Percentiles rank a stretch among this genome's conserved stretches.
Evolutionary conservation across 2,329 filamentous ascomycete species (phyloP).

Genomic region (Akanthomyces dipterigenus): DNA sequence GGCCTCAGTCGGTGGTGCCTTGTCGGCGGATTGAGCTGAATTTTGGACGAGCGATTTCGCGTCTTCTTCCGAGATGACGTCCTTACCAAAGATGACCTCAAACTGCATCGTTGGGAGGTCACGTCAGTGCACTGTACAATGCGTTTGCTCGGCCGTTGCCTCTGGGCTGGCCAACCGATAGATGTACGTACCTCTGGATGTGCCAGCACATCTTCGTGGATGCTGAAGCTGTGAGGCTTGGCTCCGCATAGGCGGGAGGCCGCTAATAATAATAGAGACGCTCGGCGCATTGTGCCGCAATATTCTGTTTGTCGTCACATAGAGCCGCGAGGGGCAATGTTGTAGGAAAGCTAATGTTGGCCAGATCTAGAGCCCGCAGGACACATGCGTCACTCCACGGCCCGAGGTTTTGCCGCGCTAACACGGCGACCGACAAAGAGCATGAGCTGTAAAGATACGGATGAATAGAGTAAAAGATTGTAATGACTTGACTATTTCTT

Average conservation of each 20-base stretch:
- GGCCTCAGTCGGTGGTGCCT: slow-evolving; percentile 32
- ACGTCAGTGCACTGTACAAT: background rate
- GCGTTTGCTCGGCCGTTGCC: background rate
- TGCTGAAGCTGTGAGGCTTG: slow-evolving; percentile 61
- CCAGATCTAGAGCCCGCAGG: background rate
- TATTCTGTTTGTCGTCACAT: slow-evolving; percentile 1
- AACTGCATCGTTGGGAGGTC: slow-evolving; percentile 46
- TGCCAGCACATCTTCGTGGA: slow-evolving; percentile 80
- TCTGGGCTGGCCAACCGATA: background rate
- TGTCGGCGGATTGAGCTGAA: slow-evolving; percentile 33
- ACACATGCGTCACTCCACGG: slow-evolving; percentile 9
- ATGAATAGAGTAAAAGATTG: background rate
- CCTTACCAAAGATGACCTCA: slow-evolving; percentile 68
- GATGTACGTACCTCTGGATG: slow-evolving; percentile 67
- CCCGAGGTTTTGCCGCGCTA: slow-evolving; percentile 11
- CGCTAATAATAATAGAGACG: slow-evolving; percentile 38
- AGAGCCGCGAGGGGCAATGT: slow-evolving; percentile 10
- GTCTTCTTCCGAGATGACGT: slow-evolving; percentile 64
- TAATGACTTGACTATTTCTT: background rate
- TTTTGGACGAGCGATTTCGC: slow-evolving; percentile 52
- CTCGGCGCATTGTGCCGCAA: slow-evolving; percentile 43
- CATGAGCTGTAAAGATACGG: background rate
- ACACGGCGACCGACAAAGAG: background rate
- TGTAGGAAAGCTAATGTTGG: background rate
- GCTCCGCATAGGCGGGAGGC: slow-evolving; percentile 39